Conservation (phyloP, 805 yeast genomes). For the Komagataella pseudopastoris region DNA sequence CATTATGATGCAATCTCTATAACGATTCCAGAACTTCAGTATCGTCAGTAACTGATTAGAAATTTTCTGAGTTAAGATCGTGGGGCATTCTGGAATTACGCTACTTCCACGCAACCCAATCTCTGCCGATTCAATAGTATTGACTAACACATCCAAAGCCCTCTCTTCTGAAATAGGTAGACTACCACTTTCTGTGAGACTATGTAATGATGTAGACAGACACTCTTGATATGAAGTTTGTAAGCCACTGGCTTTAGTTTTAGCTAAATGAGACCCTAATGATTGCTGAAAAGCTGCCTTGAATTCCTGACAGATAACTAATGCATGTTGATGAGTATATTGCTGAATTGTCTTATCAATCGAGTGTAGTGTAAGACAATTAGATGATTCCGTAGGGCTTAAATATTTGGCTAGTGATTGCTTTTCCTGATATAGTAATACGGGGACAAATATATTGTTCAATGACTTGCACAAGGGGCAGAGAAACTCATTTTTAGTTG, state of each 20-base stretch:
- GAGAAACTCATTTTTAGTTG: slow-evolving; percentile 56
- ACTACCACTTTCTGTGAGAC: neutral
- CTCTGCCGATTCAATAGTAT: slow-evolving; percentile 53
- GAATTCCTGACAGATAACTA: neutral
- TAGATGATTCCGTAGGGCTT: neutral
- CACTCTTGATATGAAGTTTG: neutral
- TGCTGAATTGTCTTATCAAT: neutral
- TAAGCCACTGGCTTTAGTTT: neutral
- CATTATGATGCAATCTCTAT: neutral
- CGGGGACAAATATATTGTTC: slow-evolving; percentile 74
- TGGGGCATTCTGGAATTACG: slow-evolving; percentile 15
- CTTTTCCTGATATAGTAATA: slow-evolving; percentile 41
- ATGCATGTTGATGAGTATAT: neutral
- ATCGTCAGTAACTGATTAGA: slow-evolving; percentile 49
- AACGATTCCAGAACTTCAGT: slow-evolving; percentile 30
- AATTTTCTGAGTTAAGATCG: slow-evolving; percentile 38
- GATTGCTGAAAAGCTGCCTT: neutral
- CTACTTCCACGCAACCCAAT: slow-evolving; percentile 44
- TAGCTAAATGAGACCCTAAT: neutral
- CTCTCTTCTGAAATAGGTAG: neutral
- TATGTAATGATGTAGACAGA: neutral
- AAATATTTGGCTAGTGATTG: neutral
- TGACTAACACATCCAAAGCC: slow-evolving; percentile 20
- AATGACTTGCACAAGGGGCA: slow-evolving; percentile 89
- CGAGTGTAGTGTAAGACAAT: neutral